Base-by-base conservation (phyloP, 2,329 filamentous ascomycete genomes). In the Ophiostoma ulmi region DNA sequence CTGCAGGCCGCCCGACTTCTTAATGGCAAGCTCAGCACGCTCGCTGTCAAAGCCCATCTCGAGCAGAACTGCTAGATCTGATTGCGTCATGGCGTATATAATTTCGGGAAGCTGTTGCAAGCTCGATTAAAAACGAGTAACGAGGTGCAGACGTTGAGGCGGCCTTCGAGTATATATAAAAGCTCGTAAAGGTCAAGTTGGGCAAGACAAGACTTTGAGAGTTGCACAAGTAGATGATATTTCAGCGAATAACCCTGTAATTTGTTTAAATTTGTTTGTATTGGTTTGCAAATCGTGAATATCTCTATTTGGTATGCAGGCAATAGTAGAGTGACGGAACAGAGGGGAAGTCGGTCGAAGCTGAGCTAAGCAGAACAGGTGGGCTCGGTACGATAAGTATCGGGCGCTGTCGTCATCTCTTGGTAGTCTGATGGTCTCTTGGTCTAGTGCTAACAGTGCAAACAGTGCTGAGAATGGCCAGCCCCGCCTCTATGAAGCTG, bases 41-140 rank as follows among this genome's bases (percentile, higher is more conserved):
- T 92, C 88, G 76, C 88, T 87, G 74, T 97, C 92, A 77, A 99
- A 99, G 80, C 89, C 89, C 88, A 91, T 90, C 69, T 90, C 88
- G 74, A 90, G 78, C 75, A 91, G 81, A 48, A 85, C 80, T 22
- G 88, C 84, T 22, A 90, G 81, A 75, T 90, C 88, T 64, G 86
- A 84, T 73, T 85, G 81, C 74, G 85, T 84, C 81, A 87, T 88
- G 73, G 63, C 69, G 67, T 31, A 41, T 63, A 6, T 58, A 13
- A 1, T 58, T 48, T 1, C 8, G n/a, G 17, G 52, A 58, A 26
- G 52, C 52, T 22, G n/a, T 26, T 48, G 14, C 44, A 48, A 58
- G 22, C 8, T 58, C 52, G 52, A n/a, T n/a, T 39, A 11, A 6
- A 31, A 61, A 10, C n/a, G 55, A 61, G 55, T 10, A 1, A 22